phyloP scores from a whole-genome alignment of 2,329 filamentous ascomycete genomes.

The Cordyceps sp. region DNA sequence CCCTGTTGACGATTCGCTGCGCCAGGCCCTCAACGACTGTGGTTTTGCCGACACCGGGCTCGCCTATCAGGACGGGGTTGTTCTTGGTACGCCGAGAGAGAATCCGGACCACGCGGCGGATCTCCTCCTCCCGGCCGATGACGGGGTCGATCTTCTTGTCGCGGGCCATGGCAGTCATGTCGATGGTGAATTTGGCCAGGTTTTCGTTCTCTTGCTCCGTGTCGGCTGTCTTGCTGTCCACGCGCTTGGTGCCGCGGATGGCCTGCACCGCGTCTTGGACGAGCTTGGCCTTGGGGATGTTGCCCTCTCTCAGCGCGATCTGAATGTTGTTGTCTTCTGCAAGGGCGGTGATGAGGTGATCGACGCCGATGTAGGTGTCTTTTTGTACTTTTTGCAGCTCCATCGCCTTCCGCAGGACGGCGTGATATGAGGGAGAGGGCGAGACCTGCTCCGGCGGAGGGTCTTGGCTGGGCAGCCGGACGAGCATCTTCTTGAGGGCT shows the following conservation, averaged over 20 bases:
- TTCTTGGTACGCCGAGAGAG: conserved; percentile 92
- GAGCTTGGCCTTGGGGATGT: conserved; percentile 80
- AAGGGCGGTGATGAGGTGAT: conserved; percentile 79
- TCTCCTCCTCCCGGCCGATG: conserved; percentile 93
- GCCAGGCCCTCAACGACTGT: conserved; percentile 94
- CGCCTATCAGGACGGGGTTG: conserved; percentile 94
- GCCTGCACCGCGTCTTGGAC: conserved; percentile 80
- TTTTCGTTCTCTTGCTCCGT: conserved; percentile 88
- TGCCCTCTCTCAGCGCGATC: conserved; percentile 62
- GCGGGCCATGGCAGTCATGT: conserved; percentile 91
- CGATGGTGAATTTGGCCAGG: conserved; percentile 93
- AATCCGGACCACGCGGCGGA: conserved; percentile 79
- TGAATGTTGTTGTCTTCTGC: conserved; percentile 66
- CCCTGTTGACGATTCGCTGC: conserved; percentile 86
- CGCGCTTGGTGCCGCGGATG: conserved; percentile 81
- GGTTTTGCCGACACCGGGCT: conserved; percentile 96
- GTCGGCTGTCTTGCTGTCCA: conserved; percentile 93
- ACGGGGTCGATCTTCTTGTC: conserved; percentile 98
- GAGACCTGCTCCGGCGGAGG: conserved; percentile 81
- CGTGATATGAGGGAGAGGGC: conserved; percentile 66
- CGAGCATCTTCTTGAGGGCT: conserved; percentile 77
- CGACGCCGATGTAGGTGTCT: conserved; percentile 84
- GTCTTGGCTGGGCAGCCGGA: conserved; percentile 84
- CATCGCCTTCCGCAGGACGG: conserved; percentile 66
- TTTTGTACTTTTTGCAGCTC: conserved; percentile 96